Evolutionary conservation across 23 red algal species (phyloP).

Genomic region (Rhodosorus marinus): DNA sequence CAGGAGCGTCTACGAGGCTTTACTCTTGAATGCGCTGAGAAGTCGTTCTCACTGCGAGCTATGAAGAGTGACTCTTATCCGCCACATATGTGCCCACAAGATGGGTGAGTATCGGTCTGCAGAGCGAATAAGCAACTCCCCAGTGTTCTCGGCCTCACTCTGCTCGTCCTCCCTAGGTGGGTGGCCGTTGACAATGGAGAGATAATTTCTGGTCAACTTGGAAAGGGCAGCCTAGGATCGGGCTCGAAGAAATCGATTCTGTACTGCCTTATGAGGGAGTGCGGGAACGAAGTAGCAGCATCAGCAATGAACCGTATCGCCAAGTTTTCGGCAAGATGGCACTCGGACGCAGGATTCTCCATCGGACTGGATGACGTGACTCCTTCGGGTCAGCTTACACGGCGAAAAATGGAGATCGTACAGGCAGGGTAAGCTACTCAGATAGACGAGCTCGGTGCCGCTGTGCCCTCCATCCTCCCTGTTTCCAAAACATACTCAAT

Average conservation of each 20-base stretch:
- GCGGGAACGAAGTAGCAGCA: constrained; percentile 40
- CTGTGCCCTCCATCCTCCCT: too few relatives aligned
- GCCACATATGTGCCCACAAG: constrained; percentile 37
- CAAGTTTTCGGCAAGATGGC: constrained; percentile 56
- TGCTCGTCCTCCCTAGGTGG: constrained; percentile 16
- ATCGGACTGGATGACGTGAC: constrained; percentile 91
- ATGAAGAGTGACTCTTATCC: constrained; percentile 2
- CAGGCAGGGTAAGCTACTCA: constrained; percentile 13
- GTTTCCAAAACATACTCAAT: background rate
- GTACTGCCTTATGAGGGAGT: constrained; percentile 56
- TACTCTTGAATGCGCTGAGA: constrained; percentile 31
- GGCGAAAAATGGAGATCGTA: constrained; percentile 24
- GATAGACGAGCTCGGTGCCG: too few relatives aligned
- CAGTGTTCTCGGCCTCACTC: too few relatives aligned
- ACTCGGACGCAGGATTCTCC: constrained; percentile 58
- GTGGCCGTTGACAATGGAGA: constrained; percentile 74
- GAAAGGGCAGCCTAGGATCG: constrained; percentile 62
- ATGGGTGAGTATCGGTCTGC: too few relatives aligned
- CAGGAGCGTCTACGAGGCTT: constrained; percentile 9
- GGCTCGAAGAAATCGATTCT: constrained; percentile 72
- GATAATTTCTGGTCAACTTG: constrained; percentile 73
- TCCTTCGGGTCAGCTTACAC: constrained; percentile 19
- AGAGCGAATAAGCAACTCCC: too few relatives aligned
- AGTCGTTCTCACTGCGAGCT: constrained; percentile 19
- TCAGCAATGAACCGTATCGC: constrained; percentile 71